Conservation (phyloP, 805 yeast genomes). For the Wickerhamomyces bovis region DNA sequence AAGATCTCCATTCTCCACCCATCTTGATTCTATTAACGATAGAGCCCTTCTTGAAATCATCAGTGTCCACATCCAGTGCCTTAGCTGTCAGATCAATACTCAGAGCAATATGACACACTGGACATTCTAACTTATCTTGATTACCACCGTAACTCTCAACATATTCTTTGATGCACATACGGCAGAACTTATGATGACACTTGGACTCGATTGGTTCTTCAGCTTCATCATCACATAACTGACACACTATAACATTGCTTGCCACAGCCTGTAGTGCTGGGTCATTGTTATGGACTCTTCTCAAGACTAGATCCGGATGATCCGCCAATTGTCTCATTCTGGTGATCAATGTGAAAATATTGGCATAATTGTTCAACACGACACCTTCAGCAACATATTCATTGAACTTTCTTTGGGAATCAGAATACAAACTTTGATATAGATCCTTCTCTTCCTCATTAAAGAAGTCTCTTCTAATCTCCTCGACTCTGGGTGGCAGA, state of each 20-base stretch:
- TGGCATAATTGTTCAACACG: slow-evolving; percentile 93
- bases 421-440: slow-evolving; percentile 81
- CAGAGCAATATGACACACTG: slow-evolving; percentile 91
- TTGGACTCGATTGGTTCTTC: slow-evolving; percentile 94
- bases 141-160: slow-evolving; percentile 72
- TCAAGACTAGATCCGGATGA: slow-evolving; percentile 92
- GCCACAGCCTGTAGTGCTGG: slow-evolving; percentile 24
- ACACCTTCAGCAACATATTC: slow-evolving; percentile 96
- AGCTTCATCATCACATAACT: slow-evolving; percentile 94
- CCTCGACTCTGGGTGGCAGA: slow-evolving; percentile 91
- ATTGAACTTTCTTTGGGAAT: slow-evolving; percentile 80
- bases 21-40: slow-evolving; percentile 85
- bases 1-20: slow-evolving; percentile 87
- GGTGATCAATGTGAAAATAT: slow-evolving; percentile 91
- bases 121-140: slow-evolving; percentile 64
- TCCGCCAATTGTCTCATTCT: slow-evolving; percentile 98
- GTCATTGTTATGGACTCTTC: slow-evolving; percentile 46
- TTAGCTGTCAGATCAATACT: slow-evolving; percentile 89
- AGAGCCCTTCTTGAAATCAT: slow-evolving; percentile 51
- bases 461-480: slow-evolving; percentile 78
- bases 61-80: slow-evolving; percentile 59
- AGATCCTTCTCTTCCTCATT: slow-evolving; percentile 94
- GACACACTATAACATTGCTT: slow-evolving; percentile 64
- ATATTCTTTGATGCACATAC: slow-evolving; percentile 88
- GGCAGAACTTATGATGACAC: slow-evolving; percentile 90